Percentiles rank a stretch among this genome's conserved stretches.
These are phyloP conservation scores for Blastomyces parvus DNA, from an alignment of 2,329 filamentous ascomycete genomes.

Conservation along the genomic window DNA sequence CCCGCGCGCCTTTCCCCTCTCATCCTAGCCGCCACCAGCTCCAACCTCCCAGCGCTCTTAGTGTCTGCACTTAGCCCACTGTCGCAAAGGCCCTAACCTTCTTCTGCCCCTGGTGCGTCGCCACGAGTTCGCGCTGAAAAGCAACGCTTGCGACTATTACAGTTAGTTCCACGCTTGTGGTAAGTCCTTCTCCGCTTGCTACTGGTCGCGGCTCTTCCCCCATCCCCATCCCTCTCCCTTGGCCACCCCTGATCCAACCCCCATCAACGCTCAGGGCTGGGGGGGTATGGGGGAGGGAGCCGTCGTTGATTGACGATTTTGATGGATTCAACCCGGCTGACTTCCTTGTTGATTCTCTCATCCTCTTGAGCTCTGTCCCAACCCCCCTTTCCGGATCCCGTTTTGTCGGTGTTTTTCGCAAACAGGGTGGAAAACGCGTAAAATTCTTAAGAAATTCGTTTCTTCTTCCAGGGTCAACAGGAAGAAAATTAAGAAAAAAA, in stretches of 20 bases:
- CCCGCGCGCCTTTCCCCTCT: background rate
- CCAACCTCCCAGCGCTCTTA: background rate
- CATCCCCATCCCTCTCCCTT: background rate
- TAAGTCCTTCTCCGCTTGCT: background rate
- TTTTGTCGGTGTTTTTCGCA: background rate
- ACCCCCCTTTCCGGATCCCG: background rate
- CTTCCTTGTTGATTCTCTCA: background rate
- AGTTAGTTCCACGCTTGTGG: conserved; percentile 1
- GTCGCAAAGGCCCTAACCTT: background rate
- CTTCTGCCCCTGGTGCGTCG: conserved; percentile 1
- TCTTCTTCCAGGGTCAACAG: background rate
- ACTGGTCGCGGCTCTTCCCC: background rate
- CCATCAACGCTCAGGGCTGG: background rate
- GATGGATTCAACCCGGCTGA: background rate
- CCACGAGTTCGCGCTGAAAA: background rate
- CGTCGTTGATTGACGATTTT: background rate
- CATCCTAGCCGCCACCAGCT: background rate
- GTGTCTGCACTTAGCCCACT: background rate
- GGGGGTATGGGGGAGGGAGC: too few species aligned
- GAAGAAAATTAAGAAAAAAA: background rate
- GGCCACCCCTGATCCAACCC: background rate
- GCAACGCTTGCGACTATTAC: background rate
- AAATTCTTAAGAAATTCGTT: background rate
- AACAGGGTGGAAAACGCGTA: background rate
- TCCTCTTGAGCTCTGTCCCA: background rate